Evolutionary conservation across 176 grass and related monocot species (phyloP).

Genomic region (barley (Hordeum vulgare)): DNA sequence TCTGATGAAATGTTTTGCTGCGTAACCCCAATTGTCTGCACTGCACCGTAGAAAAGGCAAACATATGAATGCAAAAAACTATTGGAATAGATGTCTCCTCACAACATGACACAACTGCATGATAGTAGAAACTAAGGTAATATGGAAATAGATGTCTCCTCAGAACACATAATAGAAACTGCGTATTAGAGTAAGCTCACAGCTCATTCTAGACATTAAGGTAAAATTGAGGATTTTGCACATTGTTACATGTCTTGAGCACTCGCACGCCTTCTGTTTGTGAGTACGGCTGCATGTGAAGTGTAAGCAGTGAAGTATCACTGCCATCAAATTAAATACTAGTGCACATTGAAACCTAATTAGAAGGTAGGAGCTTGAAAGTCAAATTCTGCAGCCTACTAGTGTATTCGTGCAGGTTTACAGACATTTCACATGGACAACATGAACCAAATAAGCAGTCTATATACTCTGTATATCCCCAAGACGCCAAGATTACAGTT

Average conservation of each 20-base stretch:
- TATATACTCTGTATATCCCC: background rate
- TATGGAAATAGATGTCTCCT: background rate
- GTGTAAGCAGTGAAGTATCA: background rate
- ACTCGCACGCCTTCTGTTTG: background rate
- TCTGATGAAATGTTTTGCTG: slow-evolving; percentile 74
- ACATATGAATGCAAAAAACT: background rate
- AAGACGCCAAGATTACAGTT: background rate
- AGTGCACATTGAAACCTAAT: background rate
- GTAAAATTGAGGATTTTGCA: background rate
- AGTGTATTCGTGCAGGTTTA: background rate
- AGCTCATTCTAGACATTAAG: background rate
- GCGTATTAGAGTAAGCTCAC: background rate
- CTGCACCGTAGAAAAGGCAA: slow-evolving; percentile 44
- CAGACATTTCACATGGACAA: background rate
- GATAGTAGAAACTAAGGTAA: background rate
- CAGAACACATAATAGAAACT: background rate
- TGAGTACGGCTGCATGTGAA: background rate
- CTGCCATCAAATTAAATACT: background rate
- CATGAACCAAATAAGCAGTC: background rate
- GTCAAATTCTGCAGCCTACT: background rate
- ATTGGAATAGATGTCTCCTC: background rate
- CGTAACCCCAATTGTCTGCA: slow-evolving; percentile 76
- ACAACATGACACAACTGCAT: background rate
- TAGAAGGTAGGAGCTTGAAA: background rate
- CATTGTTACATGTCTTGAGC: background rate